These are phyloP conservation scores for Symbiodinium pilosum DNA, from an alignment of 73 alveolate genomes.

Conservation along the genomic window DNA sequence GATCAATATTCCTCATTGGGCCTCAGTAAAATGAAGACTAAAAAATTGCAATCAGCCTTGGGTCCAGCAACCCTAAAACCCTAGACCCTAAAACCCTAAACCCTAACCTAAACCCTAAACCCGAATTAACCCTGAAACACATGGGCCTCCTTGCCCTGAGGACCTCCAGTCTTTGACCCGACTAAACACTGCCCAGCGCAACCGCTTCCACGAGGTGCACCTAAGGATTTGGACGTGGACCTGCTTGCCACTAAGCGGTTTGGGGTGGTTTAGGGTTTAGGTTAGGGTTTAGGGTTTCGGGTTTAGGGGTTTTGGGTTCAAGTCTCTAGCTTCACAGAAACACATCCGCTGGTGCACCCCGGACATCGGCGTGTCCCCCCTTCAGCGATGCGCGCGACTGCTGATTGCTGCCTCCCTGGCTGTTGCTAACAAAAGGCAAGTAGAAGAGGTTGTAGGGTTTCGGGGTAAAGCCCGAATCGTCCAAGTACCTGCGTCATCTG, in stretches of 20 bases:
- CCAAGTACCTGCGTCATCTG: too few species aligned
- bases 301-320: background rate
- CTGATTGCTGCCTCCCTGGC: too few species aligned
- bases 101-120: background rate
- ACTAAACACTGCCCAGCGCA: background rate
- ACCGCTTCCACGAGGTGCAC: background rate
- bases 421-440: too few species aligned
- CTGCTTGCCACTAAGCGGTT: background rate
- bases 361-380: too few species aligned
- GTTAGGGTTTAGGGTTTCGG: background rate
- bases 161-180: background rate
- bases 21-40: background rate
- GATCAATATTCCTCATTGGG: background rate
- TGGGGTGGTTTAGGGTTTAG: background rate
- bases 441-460: too few species aligned
- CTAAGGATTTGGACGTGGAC: background rate
- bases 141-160: background rate
- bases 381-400: too few species aligned
- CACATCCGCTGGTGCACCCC: too few species aligned
- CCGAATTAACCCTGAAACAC: background rate
- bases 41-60: background rate
- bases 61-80: too few species aligned
- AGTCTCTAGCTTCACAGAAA: too few species aligned
- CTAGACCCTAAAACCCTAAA: too few species aligned
- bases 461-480: too few species aligned